These are phyloP conservation scores for Aspergillus novofumigatus DNA, from an alignment of 2,329 filamentous ascomycete species.

Conservation along the genomic window DNA sequence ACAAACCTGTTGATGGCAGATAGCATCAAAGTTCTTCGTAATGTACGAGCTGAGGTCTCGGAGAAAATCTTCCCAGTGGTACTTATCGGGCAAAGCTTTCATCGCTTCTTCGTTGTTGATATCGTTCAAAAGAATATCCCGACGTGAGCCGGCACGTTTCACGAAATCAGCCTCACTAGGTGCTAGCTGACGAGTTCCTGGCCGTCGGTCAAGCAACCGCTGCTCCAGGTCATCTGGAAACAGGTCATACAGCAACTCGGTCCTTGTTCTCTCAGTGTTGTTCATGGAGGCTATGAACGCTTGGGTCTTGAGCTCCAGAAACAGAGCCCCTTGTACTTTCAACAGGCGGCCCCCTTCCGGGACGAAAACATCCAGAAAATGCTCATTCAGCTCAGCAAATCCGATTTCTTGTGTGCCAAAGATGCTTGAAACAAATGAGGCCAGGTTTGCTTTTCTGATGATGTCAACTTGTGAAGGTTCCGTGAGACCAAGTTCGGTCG, in stretches of 20 bases:
- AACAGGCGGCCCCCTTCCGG: constrained; percentile 55
- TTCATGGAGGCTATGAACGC: constrained; percentile 61
- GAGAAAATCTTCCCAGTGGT: constrained; percentile 62
- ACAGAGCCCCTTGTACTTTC: constrained; percentile 58
- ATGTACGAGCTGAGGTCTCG: constrained; percentile 56
- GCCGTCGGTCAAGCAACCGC: constrained; percentile 51
- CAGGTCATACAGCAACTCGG: constrained; percentile 55
- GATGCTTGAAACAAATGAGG: constrained; percentile 60
- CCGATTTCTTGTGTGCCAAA: constrained; percentile 62
- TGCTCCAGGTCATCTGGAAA: constrained; percentile 57
- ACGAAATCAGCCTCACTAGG: constrained; percentile 60
- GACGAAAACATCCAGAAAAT: constrained; percentile 62
- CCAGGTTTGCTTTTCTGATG: constrained; percentile 61
- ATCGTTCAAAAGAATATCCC: constrained; percentile 54
- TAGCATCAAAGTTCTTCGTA: constrained; percentile 53
- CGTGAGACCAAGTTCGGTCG: constrained; percentile 49
- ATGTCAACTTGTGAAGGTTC: constrained; percentile 53
- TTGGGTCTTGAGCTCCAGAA: constrained; percentile 63
- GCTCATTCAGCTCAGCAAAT: constrained; percentile 60
- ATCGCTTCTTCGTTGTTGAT: constrained; percentile 49
- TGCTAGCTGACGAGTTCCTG: constrained; percentile 51
- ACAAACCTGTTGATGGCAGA: constrained; percentile 46
- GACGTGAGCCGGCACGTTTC: constrained; percentile 50
- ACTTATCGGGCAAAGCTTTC: constrained; percentile 53
- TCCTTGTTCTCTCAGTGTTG: constrained; percentile 51